Evolutionary conservation across 495 filamentous ascomycete species (phyloP).

Genomic region (Chaetomium fimeti): DNA sequence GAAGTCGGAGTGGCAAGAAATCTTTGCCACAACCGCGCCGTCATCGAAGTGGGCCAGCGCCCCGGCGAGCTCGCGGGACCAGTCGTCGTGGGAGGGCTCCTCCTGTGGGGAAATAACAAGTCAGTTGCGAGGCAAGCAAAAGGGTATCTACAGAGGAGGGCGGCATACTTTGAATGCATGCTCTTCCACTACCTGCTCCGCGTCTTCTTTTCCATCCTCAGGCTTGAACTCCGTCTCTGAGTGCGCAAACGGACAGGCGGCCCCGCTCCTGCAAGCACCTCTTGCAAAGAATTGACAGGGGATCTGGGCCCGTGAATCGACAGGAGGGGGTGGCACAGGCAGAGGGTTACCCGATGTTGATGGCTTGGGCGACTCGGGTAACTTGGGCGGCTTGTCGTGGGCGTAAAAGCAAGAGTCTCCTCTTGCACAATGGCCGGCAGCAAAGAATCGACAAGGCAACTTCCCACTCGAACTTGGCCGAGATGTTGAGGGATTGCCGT

Average conservation of each 20-base stretch:
- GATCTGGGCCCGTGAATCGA: conserved; percentile 19
- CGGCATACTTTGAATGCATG: background rate
- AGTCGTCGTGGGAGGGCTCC: conserved; percentile 17
- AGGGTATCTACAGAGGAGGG: background rate
- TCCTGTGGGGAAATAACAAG: background rate
- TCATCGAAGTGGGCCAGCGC: conserved; percentile 31
- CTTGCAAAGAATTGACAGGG: conserved; percentile 21
- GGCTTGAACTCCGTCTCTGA: background rate
- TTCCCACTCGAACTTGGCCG: background rate
- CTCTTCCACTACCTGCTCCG: background rate
- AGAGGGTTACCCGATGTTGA: background rate
- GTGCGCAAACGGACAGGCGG: conserved; percentile 19
- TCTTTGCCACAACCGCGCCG: conserved; percentile 31
- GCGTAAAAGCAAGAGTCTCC: conserved; percentile 1
- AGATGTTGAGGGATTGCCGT: background rate
- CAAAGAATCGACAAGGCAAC: background rate
- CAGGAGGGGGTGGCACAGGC: background rate
- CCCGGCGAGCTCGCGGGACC: conserved; percentile 29
- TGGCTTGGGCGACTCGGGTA: background rate
- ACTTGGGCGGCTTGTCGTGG: background rate
- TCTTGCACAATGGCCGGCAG: background rate
- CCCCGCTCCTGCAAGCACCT: conserved; percentile 16
- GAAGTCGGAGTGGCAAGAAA: conserved; percentile 32
- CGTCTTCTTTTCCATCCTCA: background rate
- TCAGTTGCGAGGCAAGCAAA: background rate